Base-by-base conservation (phyloP, 257 asterid species). In the Nicotiana noctiflora region DNA sequence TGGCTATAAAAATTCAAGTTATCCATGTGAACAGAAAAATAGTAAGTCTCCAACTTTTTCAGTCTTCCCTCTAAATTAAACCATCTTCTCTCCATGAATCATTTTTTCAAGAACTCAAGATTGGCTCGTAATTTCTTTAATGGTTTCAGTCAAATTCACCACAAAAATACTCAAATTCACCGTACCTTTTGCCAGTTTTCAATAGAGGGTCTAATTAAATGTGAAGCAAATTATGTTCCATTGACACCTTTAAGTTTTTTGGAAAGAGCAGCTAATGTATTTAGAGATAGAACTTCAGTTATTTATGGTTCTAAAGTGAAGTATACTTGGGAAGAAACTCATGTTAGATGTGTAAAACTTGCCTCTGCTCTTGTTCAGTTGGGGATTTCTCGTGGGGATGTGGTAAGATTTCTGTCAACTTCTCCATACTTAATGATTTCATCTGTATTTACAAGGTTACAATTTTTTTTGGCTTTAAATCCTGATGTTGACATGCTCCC, bases 381-480 rank as follows among this genome's bases (percentile, higher is more conserved):
- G 77, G 77, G 77, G 13, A 72, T 46, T 46, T 72, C 77, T 72
- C 60, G 49, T 72, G 77, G 77, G 25, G 77, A 72, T 72, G 77
- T 72, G 77, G 77, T 72, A 23, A 72, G 46, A 7, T 40, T 40
- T 40, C 46, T 40, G 11, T 40, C 46, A 40, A 8, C 46, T 40
- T 40, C 2, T 40, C 9, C 7, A 40, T 40, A 27, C 29, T 27
- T 27, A 27, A 27, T 27, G 29, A 27, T 27, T 27, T 27, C 2
- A 27, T 27, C 29, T 27, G 29, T 27, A 27, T 27, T 27, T 27
- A 27, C 2, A 27, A 27, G 40, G 0, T 37, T 37, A 7, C 2
- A 37, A 7, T 6, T 1, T 37, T 37, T 6, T 37, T 37, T 37
- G 46, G 2, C 46, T 37, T 37, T 37, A 37, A 6, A 7, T 40